A percentile compares a stretch with the other conserved stretches of the same genome.
phyloP scores from a whole-genome alignment of 2,329 filamentous ascomycete species.

The Colletotrichum lindemuthianum region DNA sequence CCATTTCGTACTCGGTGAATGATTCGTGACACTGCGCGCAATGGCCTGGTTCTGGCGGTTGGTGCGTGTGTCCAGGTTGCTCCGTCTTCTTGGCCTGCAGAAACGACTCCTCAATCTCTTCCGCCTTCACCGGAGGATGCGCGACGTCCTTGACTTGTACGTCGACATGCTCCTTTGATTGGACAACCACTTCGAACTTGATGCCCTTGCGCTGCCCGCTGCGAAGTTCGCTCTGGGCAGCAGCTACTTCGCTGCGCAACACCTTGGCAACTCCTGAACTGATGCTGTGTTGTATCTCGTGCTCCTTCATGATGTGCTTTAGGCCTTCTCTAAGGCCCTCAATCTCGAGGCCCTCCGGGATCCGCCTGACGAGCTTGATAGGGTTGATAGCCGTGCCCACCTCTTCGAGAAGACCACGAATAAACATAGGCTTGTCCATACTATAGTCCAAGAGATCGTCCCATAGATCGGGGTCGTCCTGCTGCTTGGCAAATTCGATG shows the following conservation, averaged over 20 bases:
- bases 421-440: slow-evolving; percentile 97
- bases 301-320: slow-evolving; percentile 91
- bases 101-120: slow-evolving; percentile 36
- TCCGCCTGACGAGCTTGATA: slow-evolving; percentile 87
- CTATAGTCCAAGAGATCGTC: slow-evolving; percentile 93
- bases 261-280: slow-evolving; percentile 89
- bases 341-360: slow-evolving; percentile 93
- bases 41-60: slow-evolving; percentile 60
- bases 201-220: slow-evolving; percentile 85
- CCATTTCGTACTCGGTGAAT: slow-evolving; percentile 70
- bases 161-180: slow-evolving; percentile 54
- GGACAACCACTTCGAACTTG: slow-evolving; percentile 80
- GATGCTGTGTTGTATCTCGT: slow-evolving; percentile 94
- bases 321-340: slow-evolving; percentile 89
- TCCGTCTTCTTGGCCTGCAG: slow-evolving; percentile 37
- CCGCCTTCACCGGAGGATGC: slow-evolving; percentile 22
- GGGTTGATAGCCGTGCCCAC: slow-evolving; percentile 95
- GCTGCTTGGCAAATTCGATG: slow-evolving; percentile 93
- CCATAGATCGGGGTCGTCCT: slow-evolving; percentile 93
- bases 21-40: slow-evolving; percentile 67
- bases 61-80: slow-evolving; percentile 44
- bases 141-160: slow-evolving; percentile 53
- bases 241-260: slow-evolving; percentile 85
- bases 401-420: slow-evolving; percentile 89
- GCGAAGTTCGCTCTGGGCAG: slow-evolving; percentile 83